Percentiles rank a stretch among this genome's conserved stretches.
phyloP scores from a whole-genome alignment of 768 basidiomycete species.

The Lactifluus pinguis region DNA sequence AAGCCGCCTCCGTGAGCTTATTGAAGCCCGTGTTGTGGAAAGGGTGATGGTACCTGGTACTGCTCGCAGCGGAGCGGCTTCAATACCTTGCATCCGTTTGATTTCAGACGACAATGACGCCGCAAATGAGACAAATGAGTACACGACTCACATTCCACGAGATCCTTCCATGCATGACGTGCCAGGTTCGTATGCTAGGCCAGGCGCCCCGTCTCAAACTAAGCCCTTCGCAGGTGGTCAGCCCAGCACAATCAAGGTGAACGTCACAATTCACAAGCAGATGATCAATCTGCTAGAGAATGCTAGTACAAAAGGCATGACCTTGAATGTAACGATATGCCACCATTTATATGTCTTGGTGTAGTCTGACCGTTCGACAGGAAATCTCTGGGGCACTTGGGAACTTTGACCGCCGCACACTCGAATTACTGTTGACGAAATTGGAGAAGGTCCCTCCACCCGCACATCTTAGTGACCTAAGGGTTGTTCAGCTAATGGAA shows the following conservation, averaged over 20 bases:
- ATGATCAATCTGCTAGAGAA: conserved; percentile 65
- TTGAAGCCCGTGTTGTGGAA: conserved; percentile 66
- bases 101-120: conserved; percentile 35
- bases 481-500: conserved; percentile 67
- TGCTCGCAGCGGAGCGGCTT: conserved; percentile 34
- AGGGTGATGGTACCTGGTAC: conserved; percentile 59
- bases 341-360: background rate
- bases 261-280: conserved; percentile 69
- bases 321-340: conserved; percentile 46
- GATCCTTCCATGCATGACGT: conserved; percentile 20
- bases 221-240: background rate
- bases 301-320: conserved; percentile 60
- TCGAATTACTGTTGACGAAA: conserved; percentile 71
- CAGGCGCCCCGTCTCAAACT: background rate
- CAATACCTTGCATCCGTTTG: conserved; percentile 61
- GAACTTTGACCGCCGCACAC: conserved; percentile 70
- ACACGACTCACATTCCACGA: conserved; percentile 12
- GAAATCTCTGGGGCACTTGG: conserved; percentile 54
- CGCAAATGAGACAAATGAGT: background rate
- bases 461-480: conserved; percentile 60
- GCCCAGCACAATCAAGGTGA: conserved; percentile 36
- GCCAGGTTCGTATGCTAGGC: conserved; percentile 24
- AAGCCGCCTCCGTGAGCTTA: conserved; percentile 60
- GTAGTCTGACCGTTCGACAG: conserved; percentile 28
- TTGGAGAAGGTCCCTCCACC: conserved; percentile 59